These are phyloP conservation scores for Astrothelium macrocarpum DNA, from an alignment of 495 filamentous ascomycete species.

Conservation along the genomic window DNA sequence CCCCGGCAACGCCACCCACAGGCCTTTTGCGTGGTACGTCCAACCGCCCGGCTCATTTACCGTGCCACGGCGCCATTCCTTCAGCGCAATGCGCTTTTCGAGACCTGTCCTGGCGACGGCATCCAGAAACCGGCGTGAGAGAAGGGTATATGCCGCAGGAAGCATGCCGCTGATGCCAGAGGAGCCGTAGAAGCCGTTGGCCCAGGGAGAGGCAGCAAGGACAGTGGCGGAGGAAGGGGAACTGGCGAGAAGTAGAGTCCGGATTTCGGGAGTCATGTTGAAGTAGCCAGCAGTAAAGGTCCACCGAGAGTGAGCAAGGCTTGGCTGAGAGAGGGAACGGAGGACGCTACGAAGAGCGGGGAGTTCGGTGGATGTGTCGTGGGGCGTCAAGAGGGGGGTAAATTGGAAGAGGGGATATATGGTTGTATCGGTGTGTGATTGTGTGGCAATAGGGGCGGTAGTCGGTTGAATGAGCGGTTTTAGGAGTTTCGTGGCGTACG, in stretches of 20 bases:
- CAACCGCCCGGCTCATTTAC: conserved; percentile 74
- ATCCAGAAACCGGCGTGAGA: conserved; percentile 72
- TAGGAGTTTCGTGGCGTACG: conserved; percentile 56
- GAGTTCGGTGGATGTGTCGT: conserved; percentile 76
- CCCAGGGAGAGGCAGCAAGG: conserved; percentile 85
- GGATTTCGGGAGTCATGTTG: conserved; percentile 80
- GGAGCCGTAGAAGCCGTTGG: conserved; percentile 92
- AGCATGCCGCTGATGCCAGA: conserved; percentile 81
- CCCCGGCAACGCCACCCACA: conserved; percentile 69
- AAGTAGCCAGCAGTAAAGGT: conserved; percentile 98
- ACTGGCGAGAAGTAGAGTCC: conserved; percentile 65
- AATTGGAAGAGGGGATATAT: conserved; percentile 82
- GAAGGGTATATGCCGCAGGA: conserved; percentile 81
- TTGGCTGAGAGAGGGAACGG: conserved; percentile 48
- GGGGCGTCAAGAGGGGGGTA: conserved; percentile 64
- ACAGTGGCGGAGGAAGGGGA: conserved; percentile 61
- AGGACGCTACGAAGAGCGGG: conserved; percentile 68
- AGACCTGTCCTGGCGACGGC: conserved; percentile 52
- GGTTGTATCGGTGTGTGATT: conserved; percentile 47
- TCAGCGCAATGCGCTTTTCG: conserved; percentile 54
- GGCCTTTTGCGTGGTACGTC: conserved; percentile 97
- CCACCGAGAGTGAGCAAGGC: conserved; percentile 63
- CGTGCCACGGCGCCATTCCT: conserved; percentile 81
- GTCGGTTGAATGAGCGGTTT: conserved; percentile 51
- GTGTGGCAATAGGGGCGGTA: conserved; percentile 25